Base-by-base conservation (phyloP, 2,329 filamentous ascomycete genomes). In the Apiospora arundinis region DNA sequence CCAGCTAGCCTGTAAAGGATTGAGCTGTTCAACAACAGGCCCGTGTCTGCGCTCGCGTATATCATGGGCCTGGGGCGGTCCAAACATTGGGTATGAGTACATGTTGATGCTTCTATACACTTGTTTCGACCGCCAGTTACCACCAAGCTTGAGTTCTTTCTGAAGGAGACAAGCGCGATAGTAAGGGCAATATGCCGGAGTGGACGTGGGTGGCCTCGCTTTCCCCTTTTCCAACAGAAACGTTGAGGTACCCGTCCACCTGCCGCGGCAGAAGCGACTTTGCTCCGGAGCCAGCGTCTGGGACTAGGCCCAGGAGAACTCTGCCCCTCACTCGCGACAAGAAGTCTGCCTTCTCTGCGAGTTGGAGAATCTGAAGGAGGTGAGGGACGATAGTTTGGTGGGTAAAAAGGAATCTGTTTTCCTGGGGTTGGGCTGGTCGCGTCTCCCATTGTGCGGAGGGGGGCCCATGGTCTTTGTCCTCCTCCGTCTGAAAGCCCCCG, bases 261-360 rank as follows among this genome's bases (percentile, higher is more conserved):
- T 69, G 70, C 63, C 78, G 70, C 78, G 81, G 80, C 80, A 82
- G 81, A 82, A 78, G 82, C 80, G 77, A 86, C 84, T 86, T 86
- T 86, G 85, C 86, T 85, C 85, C 84, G 85, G 83, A 87, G 86
- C 86, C 85, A 88, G 85, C 85, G 77, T 85, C 85, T 85, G 82
- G 85, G 85, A 87, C 85, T 88, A 77, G 86, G 85, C 85, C 85
- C 82, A 85, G 84, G 82, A 85, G 82, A 82, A 80, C 76, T 80
- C 77, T 63, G 74, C 74, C 77, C 67, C 70, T 65, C 77, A 78
- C 73, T 75, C 70, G 70, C 73, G 72, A 70, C 76, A 76, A 71
- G 69, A 69, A 12, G 71, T 75, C 79, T 77, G 77, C 77, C 74
- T 75, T 74, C 76, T 77, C 74, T 71, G 69, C 71, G 71, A 68